These are phyloP conservation scores for Teratosphaeria zuluensis DNA, from an alignment of 2,329 filamentous ascomycete species.

Conservation along the genomic window DNA sequence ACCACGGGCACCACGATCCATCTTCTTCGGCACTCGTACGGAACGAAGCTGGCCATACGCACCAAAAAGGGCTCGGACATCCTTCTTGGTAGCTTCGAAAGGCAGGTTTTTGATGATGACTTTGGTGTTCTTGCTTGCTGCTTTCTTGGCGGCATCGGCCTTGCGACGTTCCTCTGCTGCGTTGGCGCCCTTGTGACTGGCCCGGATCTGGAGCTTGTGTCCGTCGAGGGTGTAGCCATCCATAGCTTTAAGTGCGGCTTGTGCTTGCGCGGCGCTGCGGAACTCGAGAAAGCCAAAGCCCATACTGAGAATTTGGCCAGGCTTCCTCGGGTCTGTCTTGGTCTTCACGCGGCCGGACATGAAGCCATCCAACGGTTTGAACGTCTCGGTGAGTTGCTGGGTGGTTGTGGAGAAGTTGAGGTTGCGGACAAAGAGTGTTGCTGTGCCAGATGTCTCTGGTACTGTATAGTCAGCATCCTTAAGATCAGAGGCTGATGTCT, in stretches of 20 bases:
- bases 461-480: slow-evolving; percentile 49
- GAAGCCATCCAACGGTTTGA: slow-evolving; percentile 77
- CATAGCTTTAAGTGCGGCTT: slow-evolving; percentile 74
- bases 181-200: slow-evolving; percentile 78
- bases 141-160: slow-evolving; percentile 74
- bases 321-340: slow-evolving; percentile 83
- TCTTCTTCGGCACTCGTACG: slow-evolving; percentile 90
- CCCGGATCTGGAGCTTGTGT: slow-evolving; percentile 74
- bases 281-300: slow-evolving; percentile 96
- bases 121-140: slow-evolving; percentile 69
- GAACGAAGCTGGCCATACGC: slow-evolving; percentile 88
- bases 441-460: slow-evolving; percentile 47
- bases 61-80: slow-evolving; percentile 74
- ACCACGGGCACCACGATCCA: slow-evolving; percentile 76
- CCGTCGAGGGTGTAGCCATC: slow-evolving; percentile 79
- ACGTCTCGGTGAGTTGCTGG: slow-evolving; percentile 63
- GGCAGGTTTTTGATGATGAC: slow-evolving; percentile 97
- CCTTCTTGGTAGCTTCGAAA: slow-evolving; percentile 90
- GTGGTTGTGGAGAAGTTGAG: slow-evolving; percentile 85
- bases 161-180: slow-evolving; percentile 77
- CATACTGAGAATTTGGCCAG: slow-evolving; percentile 84
- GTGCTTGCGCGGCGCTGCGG: slow-evolving; percentile 63
- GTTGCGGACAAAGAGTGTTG: slow-evolving; percentile 83
- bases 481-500: slow-evolving; percentile 59
- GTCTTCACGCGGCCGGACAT: slow-evolving; percentile 85